These are phyloP conservation scores for Aspergillus panamensis DNA, from an alignment of 495 filamentous ascomycete genomes.

Conservation along the genomic window DNA sequence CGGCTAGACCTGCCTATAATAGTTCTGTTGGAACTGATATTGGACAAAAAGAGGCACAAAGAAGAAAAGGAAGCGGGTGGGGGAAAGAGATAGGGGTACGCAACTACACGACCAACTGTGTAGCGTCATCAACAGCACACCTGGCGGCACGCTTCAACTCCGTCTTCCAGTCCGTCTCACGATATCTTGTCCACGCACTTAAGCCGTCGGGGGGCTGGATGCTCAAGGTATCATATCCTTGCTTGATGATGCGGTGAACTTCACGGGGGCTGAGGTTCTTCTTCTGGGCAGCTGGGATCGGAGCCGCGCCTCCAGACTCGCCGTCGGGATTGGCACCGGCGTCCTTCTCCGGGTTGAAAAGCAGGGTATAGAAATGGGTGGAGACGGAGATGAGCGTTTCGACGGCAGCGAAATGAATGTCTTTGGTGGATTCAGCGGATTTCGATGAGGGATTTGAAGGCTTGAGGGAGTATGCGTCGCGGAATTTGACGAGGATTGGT, in stretches of 20 bases:
- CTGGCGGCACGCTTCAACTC: slow-evolving; percentile 83
- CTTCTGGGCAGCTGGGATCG: slow-evolving; percentile 38
- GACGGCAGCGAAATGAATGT: slow-evolving; percentile 55
- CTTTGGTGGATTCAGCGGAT: slow-evolving; percentile 19
- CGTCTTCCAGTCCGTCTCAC: slow-evolving; percentile 63
- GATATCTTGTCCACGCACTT: slow-evolving; percentile 68
- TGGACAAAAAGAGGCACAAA: neutral
- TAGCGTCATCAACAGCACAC: slow-evolving; percentile 58
- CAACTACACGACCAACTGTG: slow-evolving; percentile 36
- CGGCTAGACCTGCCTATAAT: neutral
- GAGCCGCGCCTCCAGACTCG: slow-evolving; percentile 23
- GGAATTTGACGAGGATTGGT: slow-evolving; percentile 78
- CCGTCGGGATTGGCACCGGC: slow-evolving; percentile 29
- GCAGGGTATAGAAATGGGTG: slow-evolving; percentile 78
- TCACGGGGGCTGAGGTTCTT: slow-evolving; percentile 75
- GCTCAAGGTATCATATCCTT: slow-evolving; percentile 89
- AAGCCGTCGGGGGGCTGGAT: slow-evolving; percentile 81
- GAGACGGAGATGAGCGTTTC: slow-evolving; percentile 81
- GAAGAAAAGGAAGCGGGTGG: neutral
- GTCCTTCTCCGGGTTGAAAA: slow-evolving; percentile 59
- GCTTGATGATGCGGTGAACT: slow-evolving; percentile 87
- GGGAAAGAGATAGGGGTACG: neutral
- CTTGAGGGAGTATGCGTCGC: slow-evolving; percentile 59
- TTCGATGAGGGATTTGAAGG: slow-evolving; percentile 18
- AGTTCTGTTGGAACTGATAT: neutral